Conservation (phyloP, 1,284 basidiomycete genomes). For the Fomitopsis palustris region DNA sequence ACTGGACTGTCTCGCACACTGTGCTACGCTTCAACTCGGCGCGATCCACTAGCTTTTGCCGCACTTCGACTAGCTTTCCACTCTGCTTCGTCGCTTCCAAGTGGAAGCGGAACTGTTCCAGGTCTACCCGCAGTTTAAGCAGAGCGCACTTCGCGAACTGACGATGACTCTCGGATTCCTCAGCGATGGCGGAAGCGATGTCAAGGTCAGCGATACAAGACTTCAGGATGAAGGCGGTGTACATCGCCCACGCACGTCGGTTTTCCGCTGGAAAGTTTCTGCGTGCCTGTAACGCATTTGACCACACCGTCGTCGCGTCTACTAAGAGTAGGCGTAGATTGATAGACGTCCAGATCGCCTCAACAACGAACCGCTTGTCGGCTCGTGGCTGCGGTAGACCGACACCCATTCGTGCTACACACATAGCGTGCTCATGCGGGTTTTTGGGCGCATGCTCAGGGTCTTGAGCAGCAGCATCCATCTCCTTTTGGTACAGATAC, state of each 20-base stretch:
- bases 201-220: conserved; percentile 39
- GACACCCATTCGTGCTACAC: conserved; percentile 42
- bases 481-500: conserved; percentile 44
- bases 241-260: conserved; percentile 34
- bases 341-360: conserved; percentile 48
- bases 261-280: conserved; percentile 17
- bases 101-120: conserved; percentile 37
- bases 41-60: conserved; percentile 16
- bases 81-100: conserved; percentile 38
- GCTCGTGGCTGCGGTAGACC: conserved; percentile 52
- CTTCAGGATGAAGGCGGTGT: conserved; percentile 36
- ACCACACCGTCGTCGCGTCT: conserved; percentile 29
- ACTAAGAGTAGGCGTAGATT: conserved; percentile 41
- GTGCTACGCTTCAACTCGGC: conserved; percentile 6
- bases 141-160: conserved; percentile 33
- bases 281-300: conserved; percentile 13
- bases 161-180: conserved; percentile 35
- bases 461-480: conserved; percentile 32
- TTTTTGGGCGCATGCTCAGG: conserved; percentile 33
- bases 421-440: conserved; percentile 44
- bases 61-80: conserved; percentile 14
- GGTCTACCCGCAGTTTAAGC: conserved; percentile 31
- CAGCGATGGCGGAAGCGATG: conserved; percentile 36
- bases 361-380: conserved; percentile 51
- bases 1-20: conserved; percentile 1